Base-by-base conservation (phyloP, 768 basidiomycete genomes). In the Lentinula aciculospora region DNA sequence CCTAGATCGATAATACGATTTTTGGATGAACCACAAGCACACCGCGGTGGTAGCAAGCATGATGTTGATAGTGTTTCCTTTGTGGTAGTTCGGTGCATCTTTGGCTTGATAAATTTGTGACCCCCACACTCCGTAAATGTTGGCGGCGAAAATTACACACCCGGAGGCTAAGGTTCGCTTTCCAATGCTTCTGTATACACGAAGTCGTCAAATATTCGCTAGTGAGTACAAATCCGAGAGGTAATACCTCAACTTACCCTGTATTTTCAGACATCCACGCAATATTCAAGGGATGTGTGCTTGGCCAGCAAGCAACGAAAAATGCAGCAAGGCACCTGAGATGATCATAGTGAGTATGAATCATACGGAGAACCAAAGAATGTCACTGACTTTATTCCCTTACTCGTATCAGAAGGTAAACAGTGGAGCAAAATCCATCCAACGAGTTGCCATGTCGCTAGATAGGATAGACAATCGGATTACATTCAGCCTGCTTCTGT, bases 241-340 rank as follows among this genome's bases (percentile, higher is more conserved):
- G 17, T 6, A 6, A 32, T 29, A 37, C 28, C 36, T 5, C 13
- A n/a, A 36, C 62, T 29, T 58, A 66, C 70, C 69, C 72, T 2
- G 71, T 73, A 50, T 74, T 74, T 58, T 74, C 73, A 0, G 72
- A 69, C 67, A 74, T 72, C 73, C 73, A 74, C 1, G 72, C 73
- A 40, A 74, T 70, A 46, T 73, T 74, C 32, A 74, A 60, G 2
- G 73, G 73, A 60, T 74, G 73, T 3, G 70, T 73, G 25, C 69
- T 72, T 3, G 73, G 73, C 73, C 73, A 74, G 2, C 69, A 70
- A 7, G 73, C 71, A 0, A 74, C 68, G 40, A 73, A 60, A 2
- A 73, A 61, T 2, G 70, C 73, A 3, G 72, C 72, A 37, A 72
- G 62, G 48, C 73, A 67, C 53, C 66, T 67, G 36, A 13, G 1